Evolutionary conservation across 2,329 filamentous ascomycete genomes (phyloP).

Genomic region (Paraphaeosphaeria sporulosa): DNA sequence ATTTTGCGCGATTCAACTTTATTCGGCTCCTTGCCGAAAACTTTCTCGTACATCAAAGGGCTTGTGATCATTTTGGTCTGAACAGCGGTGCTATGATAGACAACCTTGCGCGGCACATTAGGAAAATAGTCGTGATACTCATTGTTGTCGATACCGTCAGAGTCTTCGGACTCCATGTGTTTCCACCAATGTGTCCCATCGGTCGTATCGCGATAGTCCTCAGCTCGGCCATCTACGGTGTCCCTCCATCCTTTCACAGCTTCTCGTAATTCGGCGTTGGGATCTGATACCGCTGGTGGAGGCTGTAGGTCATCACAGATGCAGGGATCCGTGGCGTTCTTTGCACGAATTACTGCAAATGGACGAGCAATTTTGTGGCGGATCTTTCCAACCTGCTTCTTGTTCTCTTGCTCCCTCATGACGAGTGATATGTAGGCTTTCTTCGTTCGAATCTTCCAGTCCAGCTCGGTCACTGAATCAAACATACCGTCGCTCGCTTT

Average conservation of each 20-base stretch:
- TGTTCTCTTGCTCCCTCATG: not conserved
- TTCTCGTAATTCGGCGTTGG: not conserved
- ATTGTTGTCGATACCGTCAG: conserved; percentile 7
- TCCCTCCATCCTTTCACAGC: conserved; percentile 4
- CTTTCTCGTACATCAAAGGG: conserved; percentile 15
- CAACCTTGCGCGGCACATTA: not conserved
- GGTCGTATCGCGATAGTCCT: not conserved
- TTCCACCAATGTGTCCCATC: not conserved
- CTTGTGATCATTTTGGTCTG: conserved; percentile 26
- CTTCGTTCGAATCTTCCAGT: not conserved
- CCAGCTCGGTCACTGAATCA: not conserved
- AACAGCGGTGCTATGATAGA: conserved; percentile 22
- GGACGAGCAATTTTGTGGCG: not conserved
- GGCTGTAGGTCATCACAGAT: not conserved
- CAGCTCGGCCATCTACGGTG: not conserved
- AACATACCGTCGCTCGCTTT: not conserved
- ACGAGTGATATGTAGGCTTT: not conserved
- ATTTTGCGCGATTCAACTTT: conserved; percentile 18
- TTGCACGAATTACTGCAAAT: not conserved
- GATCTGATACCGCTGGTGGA: not conserved
- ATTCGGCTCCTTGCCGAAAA: conserved; percentile 22
- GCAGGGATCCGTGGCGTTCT: conserved; percentile 7
- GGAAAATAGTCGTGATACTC: conserved; percentile 1
- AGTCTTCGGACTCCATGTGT: not conserved
- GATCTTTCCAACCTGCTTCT: not conserved